Conservation (phyloP, 2,329 filamentous ascomycete genomes). For the Fusarium tupiense region DNA sequence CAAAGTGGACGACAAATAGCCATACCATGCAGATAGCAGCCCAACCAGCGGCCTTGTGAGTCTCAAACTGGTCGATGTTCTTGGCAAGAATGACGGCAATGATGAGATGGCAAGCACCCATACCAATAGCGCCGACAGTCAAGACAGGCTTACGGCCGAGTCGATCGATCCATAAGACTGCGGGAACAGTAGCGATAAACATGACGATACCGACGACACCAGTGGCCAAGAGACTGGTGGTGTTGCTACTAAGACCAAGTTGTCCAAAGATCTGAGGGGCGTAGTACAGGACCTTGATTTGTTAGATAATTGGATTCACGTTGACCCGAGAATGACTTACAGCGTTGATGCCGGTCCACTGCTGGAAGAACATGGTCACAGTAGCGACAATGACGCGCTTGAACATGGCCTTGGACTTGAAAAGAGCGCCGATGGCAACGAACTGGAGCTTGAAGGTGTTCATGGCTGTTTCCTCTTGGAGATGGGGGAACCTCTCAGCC, state of each 20-base stretch:
- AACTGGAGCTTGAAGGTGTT: slow-evolving; percentile 76
- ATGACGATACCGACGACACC: slow-evolving; percentile 77
- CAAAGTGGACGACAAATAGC: slow-evolving; percentile 80
- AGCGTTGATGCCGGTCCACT: slow-evolving; percentile 61
- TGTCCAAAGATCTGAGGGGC: slow-evolving; percentile 75
- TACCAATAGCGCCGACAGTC: slow-evolving; percentile 72
- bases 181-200: slow-evolving; percentile 73
- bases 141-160: slow-evolving; percentile 71
- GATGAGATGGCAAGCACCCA: slow-evolving; percentile 76
- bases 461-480: not conserved
- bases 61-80: slow-evolving; percentile 70
- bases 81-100: slow-evolving; percentile 75
- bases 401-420: slow-evolving; percentile 73
- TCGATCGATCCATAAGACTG: slow-evolving; percentile 73
- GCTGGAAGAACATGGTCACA: slow-evolving; percentile 70
- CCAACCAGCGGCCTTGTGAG: slow-evolving; percentile 69
- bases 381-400: slow-evolving; percentile 71
- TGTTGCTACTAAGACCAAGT: slow-evolving; percentile 65
- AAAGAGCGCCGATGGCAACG: slow-evolving; percentile 71
- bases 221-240: slow-evolving; percentile 70
- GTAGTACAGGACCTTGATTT: slow-evolving; percentile 64
- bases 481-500: slow-evolving; percentile 15
- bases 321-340: slow-evolving; percentile 43
- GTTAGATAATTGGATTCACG: not conserved
- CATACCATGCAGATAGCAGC: slow-evolving; percentile 74